Conservation (phyloP, 2,329 filamentous ascomycete genomes). For the Ophiosphaerella herpotricha region DNA sequence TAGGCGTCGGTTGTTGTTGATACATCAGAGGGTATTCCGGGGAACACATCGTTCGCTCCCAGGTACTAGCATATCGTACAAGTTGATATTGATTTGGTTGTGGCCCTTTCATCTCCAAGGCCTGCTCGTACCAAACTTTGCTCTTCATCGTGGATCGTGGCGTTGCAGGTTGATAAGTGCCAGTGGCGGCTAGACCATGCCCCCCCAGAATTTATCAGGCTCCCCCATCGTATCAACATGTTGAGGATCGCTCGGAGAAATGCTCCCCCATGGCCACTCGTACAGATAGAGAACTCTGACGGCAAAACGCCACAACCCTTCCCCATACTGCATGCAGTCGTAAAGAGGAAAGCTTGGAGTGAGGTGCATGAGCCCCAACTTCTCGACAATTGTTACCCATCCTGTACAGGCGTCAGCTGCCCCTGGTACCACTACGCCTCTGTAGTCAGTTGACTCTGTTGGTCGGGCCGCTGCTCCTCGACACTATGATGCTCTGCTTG, state of each 20-base stretch:
- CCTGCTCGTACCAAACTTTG: slow-evolving; percentile 21
- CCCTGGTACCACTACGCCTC: slow-evolving; percentile 37
- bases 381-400: slow-evolving; percentile 35
- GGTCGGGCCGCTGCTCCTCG: slow-evolving; percentile 48
- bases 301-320: slow-evolving; percentile 36
- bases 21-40: slow-evolving; percentile 25
- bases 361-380: slow-evolving; percentile 22
- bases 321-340: slow-evolving; percentile 41
- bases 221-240: slow-evolving; percentile 27
- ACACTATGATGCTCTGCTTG: slow-evolving; percentile 44
- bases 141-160: slow-evolving; percentile 29
- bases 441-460: slow-evolving; percentile 44
- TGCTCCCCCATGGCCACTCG: slow-evolving; percentile 23
- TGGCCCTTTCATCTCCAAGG: slow-evolving; percentile 19
- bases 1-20: slow-evolving; percentile 22
- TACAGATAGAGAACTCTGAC: slow-evolving; percentile 16
- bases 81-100: slow-evolving; percentile 30
- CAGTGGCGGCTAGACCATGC: slow-evolving; percentile 20
- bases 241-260: slow-evolving; percentile 33
- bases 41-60: slow-evolving; percentile 22
- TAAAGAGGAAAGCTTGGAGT: slow-evolving; percentile 32
- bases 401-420: slow-evolving; percentile 30
- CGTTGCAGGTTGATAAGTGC: slow-evolving; percentile 38
- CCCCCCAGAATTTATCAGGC: slow-evolving; percentile 13
- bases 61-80: slow-evolving; percentile 26